Evolutionary conservation across 495 filamentous ascomycete genomes (phyloP), one percentile per base, ranked within the genome.

Genomic region (Neurospora sp.): DNA sequence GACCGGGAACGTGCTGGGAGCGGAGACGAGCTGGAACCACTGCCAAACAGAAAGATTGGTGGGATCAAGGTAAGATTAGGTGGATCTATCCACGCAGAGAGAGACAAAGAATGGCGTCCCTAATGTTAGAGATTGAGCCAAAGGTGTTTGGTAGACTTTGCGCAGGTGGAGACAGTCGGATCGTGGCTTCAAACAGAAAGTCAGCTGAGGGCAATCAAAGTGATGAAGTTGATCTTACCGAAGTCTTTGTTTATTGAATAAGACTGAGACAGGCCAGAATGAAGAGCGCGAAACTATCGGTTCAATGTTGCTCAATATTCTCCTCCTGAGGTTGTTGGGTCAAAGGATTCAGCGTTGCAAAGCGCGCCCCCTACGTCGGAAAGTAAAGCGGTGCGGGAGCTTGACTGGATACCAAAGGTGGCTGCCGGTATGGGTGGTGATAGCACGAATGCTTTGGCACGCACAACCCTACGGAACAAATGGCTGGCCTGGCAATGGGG

Each of bases 21-120:
- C 71, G 54, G 75, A 72, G 72, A 74, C 70, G 72, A 74, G 46
- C 72, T 72, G 66, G 73, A 48, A 73, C 20, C 11, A 72, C 70
- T 23, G 71, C 73, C 76, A 75, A 78, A 76, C 71, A 75, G 70
- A 66, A 70, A 48, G 69, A 39, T 46, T 66, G 54, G 54, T 14
- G 6, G 23, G 46, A 20, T 71, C 42, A 37, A 62, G 69, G 62
- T 71, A 38, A 74, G 72, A 74, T 76, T 76, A 70, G 73, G 73
- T 70, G 75, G 74, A 62, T 54, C 69, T 72, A 39, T 41, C 42
- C 66, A 71, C 69, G 69, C 41, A 73, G 20, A n/a, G 41, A 62
- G 39, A 70, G 73, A 81, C 77, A 79, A 80, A 79, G 79, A 71
- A 77, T 70, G 73, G n/a, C 41, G 48, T 37, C 31, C n/a, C 10